Conservation (phyloP, 768 basidiomycete species). For the Amanita fuliginea region DNA sequence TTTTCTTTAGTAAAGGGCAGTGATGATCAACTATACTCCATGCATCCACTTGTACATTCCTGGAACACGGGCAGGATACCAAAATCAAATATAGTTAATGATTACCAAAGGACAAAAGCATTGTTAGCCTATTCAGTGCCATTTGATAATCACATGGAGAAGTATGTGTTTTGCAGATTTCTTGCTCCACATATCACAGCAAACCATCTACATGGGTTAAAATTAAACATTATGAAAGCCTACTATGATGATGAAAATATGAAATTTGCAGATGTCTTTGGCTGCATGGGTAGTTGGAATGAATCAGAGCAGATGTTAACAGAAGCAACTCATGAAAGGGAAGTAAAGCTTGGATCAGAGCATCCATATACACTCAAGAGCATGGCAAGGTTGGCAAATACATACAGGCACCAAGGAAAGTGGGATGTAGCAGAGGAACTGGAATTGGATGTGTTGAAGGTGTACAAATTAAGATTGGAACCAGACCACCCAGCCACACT, state of each 20-base stretch:
- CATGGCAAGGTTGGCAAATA: neutral
- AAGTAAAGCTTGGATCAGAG: neutral
- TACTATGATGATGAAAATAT: neutral
- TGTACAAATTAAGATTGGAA: too few relatives aligned
- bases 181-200: neutral
- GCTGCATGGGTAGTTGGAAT: too few relatives aligned
- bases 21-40: too few relatives aligned
- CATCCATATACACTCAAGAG: neutral
- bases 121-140: neutral
- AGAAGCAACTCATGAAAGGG: neutral
- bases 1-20: too few relatives aligned
- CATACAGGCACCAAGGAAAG: neutral
- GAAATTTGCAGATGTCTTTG: too few relatives aligned
- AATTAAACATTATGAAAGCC: neutral
- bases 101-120: neutral
- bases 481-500: too few relatives aligned
- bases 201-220: neutral
- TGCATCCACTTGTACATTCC: too few relatives aligned
- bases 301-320: neutral
- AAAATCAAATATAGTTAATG: neutral
- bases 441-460: too few relatives aligned
- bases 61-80: neutral
- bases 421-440: too few relatives aligned
- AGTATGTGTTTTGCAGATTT: neutral
- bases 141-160: neutral